A percentile compares a stretch with the other conserved stretches of the same genome.
phyloP scores from a whole-genome alignment of 116 monocot genomes.

The Trichopus zeylanicus region DNA sequence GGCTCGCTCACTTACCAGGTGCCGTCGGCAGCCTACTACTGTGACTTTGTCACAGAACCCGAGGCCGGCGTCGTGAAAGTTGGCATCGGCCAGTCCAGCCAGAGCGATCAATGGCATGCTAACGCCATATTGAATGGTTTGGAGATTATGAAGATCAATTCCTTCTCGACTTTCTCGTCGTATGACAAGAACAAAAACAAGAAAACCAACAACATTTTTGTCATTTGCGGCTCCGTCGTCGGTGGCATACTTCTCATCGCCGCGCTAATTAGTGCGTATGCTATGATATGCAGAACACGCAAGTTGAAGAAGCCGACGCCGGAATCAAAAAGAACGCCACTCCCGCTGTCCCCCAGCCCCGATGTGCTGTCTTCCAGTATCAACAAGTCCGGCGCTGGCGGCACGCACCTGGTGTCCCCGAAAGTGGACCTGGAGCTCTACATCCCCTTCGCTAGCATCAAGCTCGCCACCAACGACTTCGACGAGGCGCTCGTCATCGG shows the following conservation, averaged over 20 bases:
- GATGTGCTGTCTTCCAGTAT: no score
- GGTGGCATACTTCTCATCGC: no score
- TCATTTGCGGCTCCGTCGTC: not conserved
- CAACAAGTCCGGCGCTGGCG: not conserved
- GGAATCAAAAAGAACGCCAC: not conserved
- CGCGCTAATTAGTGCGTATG: no score
- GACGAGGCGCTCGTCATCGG: conserved; percentile 15
- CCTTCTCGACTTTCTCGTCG: not conserved
- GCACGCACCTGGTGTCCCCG: not conserved
- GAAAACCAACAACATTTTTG: not conserved
- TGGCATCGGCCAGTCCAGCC: conserved; percentile 20
- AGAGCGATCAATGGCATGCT: not conserved
- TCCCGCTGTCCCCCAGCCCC: not conserved
- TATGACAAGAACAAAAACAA: not conserved
- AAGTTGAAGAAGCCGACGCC: not conserved
- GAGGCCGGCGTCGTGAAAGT: conserved; percentile 24
- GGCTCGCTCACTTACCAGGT: not conserved
- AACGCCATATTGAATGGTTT: conserved; percentile 69
- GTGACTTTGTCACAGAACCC: conserved; percentile 24
- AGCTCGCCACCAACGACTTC: conserved; percentile 4
- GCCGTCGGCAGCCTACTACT: conserved; percentile 22
- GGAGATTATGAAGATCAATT: conserved; percentile 69
- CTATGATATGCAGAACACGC: no score
- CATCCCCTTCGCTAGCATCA: conserved; percentile 16
- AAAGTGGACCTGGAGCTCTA: conserved; percentile 14